Conservation (phyloP, 495 filamentous ascomycete genomes). For the Aspergillus carlsbadensis region DNA sequence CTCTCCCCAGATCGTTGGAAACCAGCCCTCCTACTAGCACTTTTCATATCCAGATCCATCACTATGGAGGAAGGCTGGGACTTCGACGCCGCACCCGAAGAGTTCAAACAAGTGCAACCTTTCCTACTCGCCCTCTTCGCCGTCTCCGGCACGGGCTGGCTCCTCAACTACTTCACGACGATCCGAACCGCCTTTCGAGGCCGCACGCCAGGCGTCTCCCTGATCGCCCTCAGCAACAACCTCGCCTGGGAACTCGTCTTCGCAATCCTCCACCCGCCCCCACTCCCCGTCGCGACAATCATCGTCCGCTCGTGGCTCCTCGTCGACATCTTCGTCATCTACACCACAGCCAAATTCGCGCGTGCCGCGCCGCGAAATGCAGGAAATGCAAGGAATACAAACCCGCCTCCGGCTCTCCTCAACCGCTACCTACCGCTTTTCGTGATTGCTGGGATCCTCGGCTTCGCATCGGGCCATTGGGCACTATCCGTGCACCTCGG, state of each 20-base stretch:
- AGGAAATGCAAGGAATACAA: constrained; percentile 4
- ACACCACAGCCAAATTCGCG: constrained; percentile 16
- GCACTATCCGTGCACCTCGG: constrained; percentile 9
- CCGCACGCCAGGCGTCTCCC: constrained; percentile 2
- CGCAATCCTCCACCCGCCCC: constrained; percentile 1
- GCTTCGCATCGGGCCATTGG: constrained; percentile 9
- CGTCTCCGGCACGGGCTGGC: constrained; percentile 1
- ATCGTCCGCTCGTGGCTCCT: constrained; percentile 11
- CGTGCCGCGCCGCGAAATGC: neutral
- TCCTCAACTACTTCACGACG: constrained; percentile 5
- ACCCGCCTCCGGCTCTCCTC: constrained; percentile 15
- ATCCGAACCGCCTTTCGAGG: constrained; percentile 4
- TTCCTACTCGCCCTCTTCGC: neutral
- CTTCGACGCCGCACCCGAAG: neutral
- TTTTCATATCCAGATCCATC: neutral
- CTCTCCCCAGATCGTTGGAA: too few relatives aligned
- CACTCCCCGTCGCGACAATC: neutral
- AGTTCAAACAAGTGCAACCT: neutral
- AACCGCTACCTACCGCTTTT: constrained; percentile 13
- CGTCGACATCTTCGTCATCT: constrained; percentile 18
- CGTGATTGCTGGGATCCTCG: constrained; percentile 1
- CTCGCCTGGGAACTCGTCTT: constrained; percentile 9
- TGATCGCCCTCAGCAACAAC: constrained; percentile 5
- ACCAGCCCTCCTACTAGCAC: too few relatives aligned
- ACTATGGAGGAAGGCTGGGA: constrained; percentile 2